Evolutionary conservation across 331 rosid species (phyloP).

Genomic region (Cydonia oblonga): DNA sequence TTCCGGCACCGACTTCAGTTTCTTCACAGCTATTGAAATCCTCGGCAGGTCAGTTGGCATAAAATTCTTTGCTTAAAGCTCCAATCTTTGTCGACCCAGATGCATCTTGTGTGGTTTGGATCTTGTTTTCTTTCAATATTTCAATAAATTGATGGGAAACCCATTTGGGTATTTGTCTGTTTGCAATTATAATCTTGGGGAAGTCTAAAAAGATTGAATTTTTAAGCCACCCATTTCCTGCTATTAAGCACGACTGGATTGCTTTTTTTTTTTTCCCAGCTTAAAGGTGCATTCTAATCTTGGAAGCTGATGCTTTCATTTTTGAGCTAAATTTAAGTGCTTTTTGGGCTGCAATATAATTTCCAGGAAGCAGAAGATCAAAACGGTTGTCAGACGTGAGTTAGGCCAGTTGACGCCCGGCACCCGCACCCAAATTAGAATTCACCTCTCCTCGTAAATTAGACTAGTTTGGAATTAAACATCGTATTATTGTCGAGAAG

Average conservation of each 20-base stretch:
- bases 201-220: not conserved
- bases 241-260: not conserved
- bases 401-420: not conserved
- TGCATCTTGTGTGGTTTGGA: not conserved
- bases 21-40: not conserved
- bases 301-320: not conserved
- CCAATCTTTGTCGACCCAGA: conserved; percentile 1
- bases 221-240: not conserved
- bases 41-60: conserved; percentile 36
- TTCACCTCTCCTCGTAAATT: not conserved
- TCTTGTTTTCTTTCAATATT: conserved; percentile 12
- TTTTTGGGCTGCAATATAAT: not conserved
- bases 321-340: not conserved
- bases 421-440: not conserved
- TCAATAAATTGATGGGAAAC: not conserved
- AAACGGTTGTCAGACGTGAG: not conserved
- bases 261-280: not conserved
- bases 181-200: not conserved
- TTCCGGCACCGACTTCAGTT: not conserved
- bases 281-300: not conserved
- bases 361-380: not conserved
- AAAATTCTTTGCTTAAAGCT: not conserved
- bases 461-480: not conserved
- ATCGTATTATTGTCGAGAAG: too few species aligned
- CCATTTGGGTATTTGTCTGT: conserved; percentile 13